Evolutionary conservation across 2,329 filamentous ascomycete genomes (phyloP).

Genomic region (Fusarium sp.): DNA sequence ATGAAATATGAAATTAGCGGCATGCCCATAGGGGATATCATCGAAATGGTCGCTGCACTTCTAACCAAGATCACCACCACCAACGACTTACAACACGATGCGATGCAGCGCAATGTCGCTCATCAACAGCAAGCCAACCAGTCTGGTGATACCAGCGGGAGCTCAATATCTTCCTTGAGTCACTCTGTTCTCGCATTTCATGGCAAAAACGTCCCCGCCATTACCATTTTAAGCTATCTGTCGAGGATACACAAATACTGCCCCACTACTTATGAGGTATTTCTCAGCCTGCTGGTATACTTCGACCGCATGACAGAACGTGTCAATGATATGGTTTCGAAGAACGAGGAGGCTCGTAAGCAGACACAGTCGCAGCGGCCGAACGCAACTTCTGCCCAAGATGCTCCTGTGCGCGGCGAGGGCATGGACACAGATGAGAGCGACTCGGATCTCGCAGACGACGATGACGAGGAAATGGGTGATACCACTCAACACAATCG

Average conservation of each 20-base stretch:
- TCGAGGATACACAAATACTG: slow-evolving; percentile 99
- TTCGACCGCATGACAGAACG: slow-evolving; percentile 99
- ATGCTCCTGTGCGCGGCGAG: slow-evolving; percentile 50
- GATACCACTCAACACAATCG: slow-evolving; percentile 47
- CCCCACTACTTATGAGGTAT: slow-evolving; percentile 97
- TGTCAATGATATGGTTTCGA: slow-evolving; percentile 84
- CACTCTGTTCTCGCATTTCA: slow-evolving; percentile 91
- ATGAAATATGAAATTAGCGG: slow-evolving; percentile 92
- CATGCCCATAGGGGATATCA: slow-evolving; percentile 97
- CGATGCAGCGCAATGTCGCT: slow-evolving; percentile 79
- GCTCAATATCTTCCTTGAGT: slow-evolving; percentile 71
- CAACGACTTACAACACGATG: slow-evolving; percentile 94
- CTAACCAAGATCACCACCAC: slow-evolving; percentile 97
- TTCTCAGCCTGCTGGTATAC: slow-evolving; percentile 93
- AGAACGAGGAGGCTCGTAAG: slow-evolving; percentile 69
- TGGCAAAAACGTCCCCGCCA: slow-evolving; percentile 96
- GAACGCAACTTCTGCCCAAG: slow-evolving; percentile 39
- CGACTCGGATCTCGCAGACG: slow-evolving; percentile 65
- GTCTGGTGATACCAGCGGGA: slow-evolving; percentile 57
- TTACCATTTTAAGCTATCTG: slow-evolving; percentile 95
- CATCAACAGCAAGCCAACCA: slow-evolving; percentile 68
- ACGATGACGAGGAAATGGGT: slow-evolving; percentile 55
- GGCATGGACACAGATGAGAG: slow-evolving; percentile 56
- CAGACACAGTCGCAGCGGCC: slow-evolving; percentile 26
- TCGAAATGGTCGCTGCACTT: slow-evolving; percentile 98